Evolutionary conservation across 2,329 filamentous ascomycete genomes (phyloP).

Genomic region (Exophiala sp.): DNA sequence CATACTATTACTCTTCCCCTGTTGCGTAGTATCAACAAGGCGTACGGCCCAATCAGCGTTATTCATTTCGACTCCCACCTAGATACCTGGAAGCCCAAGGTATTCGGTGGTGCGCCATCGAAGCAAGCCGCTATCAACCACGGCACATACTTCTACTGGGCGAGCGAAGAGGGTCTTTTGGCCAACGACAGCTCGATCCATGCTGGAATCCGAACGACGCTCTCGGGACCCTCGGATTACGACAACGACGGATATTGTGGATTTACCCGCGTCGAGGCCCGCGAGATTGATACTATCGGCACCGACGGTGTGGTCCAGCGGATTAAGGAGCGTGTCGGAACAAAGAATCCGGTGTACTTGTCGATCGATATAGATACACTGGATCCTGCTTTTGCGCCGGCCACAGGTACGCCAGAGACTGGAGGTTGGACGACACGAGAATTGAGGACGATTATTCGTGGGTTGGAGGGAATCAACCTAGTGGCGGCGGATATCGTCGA

Average conservation of each 20-base stretch:
- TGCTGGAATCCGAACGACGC: constrained; percentile 76
- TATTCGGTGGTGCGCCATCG: constrained; percentile 75
- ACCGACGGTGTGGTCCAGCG: constrained; percentile 70
- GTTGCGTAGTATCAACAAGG: constrained; percentile 54
- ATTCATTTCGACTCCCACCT: constrained; percentile 60
- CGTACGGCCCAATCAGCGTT: constrained; percentile 62
- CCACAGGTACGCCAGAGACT: constrained; percentile 55
- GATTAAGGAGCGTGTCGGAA: constrained; percentile 69
- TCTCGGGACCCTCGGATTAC: constrained; percentile 72
- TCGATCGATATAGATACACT: constrained; percentile 84
- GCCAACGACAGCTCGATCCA: constrained; percentile 82
- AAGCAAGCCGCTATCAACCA: constrained; percentile 75
- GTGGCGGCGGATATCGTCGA: constrained; percentile 58
- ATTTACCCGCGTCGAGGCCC: constrained; percentile 73
- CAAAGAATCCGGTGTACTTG: constrained; percentile 67
- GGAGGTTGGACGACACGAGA: constrained; percentile 59
- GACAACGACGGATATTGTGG: constrained; percentile 81
- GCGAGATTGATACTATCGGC: constrained; percentile 63
- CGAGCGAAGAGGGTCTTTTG: constrained; percentile 68
- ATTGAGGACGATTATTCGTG: constrained; percentile 53
- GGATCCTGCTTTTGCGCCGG: constrained; percentile 63
- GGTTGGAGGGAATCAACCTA: constrained; percentile 53
- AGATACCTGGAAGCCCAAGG: constrained; percentile 69
- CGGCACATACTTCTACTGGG: constrained; percentile 85
- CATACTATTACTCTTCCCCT: constrained; percentile 44